Evolutionary conservation across 176 grass and related monocot species (phyloP).

Genomic region (Oryza punctata): DNA sequence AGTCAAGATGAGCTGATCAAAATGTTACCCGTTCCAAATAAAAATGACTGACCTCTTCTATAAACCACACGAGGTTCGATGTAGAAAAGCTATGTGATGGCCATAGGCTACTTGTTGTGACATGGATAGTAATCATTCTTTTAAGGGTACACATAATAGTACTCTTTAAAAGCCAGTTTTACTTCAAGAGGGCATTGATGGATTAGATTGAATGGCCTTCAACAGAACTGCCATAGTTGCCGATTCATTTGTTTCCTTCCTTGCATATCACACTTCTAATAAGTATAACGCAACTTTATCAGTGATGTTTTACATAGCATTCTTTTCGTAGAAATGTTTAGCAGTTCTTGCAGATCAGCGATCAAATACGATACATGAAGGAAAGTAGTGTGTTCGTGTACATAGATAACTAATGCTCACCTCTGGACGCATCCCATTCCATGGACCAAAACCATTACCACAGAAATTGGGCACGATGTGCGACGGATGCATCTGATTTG

Average conservation of each 20-base stretch:
- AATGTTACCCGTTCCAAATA: neutral
- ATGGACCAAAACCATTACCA: constrained; percentile 67
- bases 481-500: constrained; percentile 68
- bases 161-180: constrained; percentile 2
- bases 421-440: constrained; percentile 67
- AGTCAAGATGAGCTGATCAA: neutral
- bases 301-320: neutral
- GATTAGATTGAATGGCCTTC: neutral
- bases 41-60: neutral
- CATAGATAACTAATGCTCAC: constrained; percentile 39
- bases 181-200: neutral
- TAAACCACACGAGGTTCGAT: neutral
- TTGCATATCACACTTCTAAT: neutral
- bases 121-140: neutral
- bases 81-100: neutral
- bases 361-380: constrained; percentile 23
- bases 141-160: neutral
- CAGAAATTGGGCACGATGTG: constrained; percentile 63
- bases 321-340: neutral
- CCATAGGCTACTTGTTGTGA: neutral
- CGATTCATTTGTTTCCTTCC: neutral
- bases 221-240: neutral
- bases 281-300: neutral
- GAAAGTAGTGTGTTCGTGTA: neutral
- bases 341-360: neutral